Evolutionary conservation across 768 basidiomycete genomes (phyloP).

Genomic region (Mycena latifolia): DNA sequence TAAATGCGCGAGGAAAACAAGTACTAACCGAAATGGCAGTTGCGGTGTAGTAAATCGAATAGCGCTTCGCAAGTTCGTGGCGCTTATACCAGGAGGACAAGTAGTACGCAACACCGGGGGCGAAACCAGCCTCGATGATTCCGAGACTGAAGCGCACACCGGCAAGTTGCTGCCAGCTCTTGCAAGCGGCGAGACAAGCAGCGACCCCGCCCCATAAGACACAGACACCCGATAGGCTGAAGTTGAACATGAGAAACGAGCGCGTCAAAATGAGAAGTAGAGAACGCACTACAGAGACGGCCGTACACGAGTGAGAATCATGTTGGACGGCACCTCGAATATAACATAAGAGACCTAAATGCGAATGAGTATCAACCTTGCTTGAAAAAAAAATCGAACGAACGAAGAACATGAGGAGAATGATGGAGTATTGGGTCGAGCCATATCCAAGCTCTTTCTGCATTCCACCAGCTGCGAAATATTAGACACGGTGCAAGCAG

Average conservation of each 20-base stretch:
- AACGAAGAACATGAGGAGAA: conserved; percentile 34
- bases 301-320: conserved; percentile 37
- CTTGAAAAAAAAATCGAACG: background rate
- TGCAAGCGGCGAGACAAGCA: conserved; percentile 41
- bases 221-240: conserved; percentile 31
- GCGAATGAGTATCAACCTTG: background rate
- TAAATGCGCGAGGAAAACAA: background rate
- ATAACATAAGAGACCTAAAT: conserved; percentile 37
- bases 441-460: conserved; percentile 23
- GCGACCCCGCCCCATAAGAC: conserved; percentile 48
- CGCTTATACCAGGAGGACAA: conserved; percentile 31
- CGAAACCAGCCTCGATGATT: conserved; percentile 52
- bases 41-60: conserved; percentile 29
- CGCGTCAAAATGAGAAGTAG: background rate
- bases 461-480: conserved; percentile 24
- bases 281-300: conserved; percentile 30
- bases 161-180: conserved; percentile 39
- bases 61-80: conserved; percentile 29
- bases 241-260: background rate
- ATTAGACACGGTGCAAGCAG: background rate
- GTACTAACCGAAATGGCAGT: conserved; percentile 26
- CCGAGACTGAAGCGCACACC: conserved; percentile 44
- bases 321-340: conserved; percentile 42
- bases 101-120: conserved; percentile 51
- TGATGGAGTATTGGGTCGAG: conserved; percentile 33